Conservation (phyloP, 495 filamentous ascomycete species). For the Xylaria sp. region DNA sequence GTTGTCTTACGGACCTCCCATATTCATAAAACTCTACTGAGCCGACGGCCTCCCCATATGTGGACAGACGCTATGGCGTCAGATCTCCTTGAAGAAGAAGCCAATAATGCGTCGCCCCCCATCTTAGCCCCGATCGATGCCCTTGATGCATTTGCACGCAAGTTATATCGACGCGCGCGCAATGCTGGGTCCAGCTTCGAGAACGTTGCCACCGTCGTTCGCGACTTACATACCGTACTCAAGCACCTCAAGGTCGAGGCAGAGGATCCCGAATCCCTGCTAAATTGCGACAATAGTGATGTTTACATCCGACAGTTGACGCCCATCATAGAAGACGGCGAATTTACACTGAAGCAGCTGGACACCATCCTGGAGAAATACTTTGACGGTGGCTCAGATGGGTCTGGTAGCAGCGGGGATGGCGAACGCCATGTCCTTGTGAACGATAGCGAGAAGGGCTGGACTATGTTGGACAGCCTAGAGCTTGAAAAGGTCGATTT, state of each 20-base stretch:
- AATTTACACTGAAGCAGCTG: slow-evolving; percentile 56
- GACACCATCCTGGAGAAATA: slow-evolving; percentile 54
- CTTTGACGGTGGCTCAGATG: slow-evolving; percentile 28
- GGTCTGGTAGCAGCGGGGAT: slow-evolving; percentile 24
- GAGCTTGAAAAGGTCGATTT: slow-evolving; percentile 47
- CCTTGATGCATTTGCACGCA: slow-evolving; percentile 50
- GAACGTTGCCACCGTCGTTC: slow-evolving; percentile 46
- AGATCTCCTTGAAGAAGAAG: slow-evolving; percentile 6
- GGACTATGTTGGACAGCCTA: slow-evolving; percentile 38
- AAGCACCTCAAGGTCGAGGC: slow-evolving; percentile 57
- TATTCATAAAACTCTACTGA: background rate
- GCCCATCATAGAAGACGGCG: slow-evolving; percentile 56
- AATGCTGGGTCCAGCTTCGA: slow-evolving; percentile 49
- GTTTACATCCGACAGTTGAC: slow-evolving; percentile 52
- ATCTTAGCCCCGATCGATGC: slow-evolving; percentile 44
- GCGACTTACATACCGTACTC: slow-evolving; percentile 54
- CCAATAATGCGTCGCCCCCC: slow-evolving; percentile 27
- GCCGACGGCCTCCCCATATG: background rate
- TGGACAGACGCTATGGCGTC: slow-evolving; percentile 30
- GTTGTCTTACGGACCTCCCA: background rate
- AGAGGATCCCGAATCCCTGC: slow-evolving; percentile 55
- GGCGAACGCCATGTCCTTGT: slow-evolving; percentile 19
- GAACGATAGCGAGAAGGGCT: slow-evolving; percentile 40
- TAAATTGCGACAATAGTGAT: slow-evolving; percentile 44
- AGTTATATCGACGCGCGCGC: slow-evolving; percentile 47